Percentiles rank a stretch among this genome's conserved stretches.
These are phyloP conservation scores for Jamesozyma piceae DNA, from an alignment of 805 yeast genomes.

Conservation along the genomic window DNA sequence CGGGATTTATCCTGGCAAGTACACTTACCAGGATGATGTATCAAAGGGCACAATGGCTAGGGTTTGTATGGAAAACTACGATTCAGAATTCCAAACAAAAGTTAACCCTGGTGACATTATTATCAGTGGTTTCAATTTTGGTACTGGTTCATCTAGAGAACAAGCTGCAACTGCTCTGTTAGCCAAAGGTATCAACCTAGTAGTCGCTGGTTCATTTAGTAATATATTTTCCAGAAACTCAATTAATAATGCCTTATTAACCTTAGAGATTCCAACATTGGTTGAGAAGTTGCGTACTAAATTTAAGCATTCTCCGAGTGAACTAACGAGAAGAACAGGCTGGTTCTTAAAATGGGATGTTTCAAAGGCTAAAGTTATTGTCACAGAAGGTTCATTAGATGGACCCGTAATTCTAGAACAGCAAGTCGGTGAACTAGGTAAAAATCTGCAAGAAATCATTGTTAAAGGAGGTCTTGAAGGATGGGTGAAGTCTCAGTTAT, in stretches of 20 bases:
- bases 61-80: slow-evolving; percentile 99
- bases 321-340: slow-evolving; percentile 89
- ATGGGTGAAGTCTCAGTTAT: slow-evolving; percentile 80
- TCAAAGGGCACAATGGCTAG: slow-evolving; percentile 94
- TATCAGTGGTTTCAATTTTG: slow-evolving; percentile 89
- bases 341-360: slow-evolving; percentile 92
- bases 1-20: slow-evolving; percentile 98
- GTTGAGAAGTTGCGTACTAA: slow-evolving; percentile 66
- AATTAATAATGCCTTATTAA: slow-evolving; percentile 89
- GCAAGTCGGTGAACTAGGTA: slow-evolving; percentile 92
- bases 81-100: slow-evolving; percentile 73
- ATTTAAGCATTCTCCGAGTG: slow-evolving; percentile 46
- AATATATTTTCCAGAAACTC: slow-evolving; percentile 93
- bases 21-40: slow-evolving; percentile 97
- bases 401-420: slow-evolving; percentile 59
- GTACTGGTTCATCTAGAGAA: slow-evolving; percentile 97
- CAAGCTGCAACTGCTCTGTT: slow-evolving; percentile 98
- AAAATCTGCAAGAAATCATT: slow-evolving; percentile 91
- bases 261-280: slow-evolving; percentile 86
- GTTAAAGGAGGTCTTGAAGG: slow-evolving; percentile 97
- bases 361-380: slow-evolving; percentile 68
- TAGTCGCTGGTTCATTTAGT: slow-evolving; percentile 95
- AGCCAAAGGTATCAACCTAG: slow-evolving; percentile 86
- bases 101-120: slow-evolving; percentile 83
- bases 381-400: slow-evolving; percentile 47